A percentile compares a stretch with the other conserved stretches of the same genome.
Conservation (phyloP, 2,329 filamentous ascomycete species). For the Madurella mycetomatis region DNA sequence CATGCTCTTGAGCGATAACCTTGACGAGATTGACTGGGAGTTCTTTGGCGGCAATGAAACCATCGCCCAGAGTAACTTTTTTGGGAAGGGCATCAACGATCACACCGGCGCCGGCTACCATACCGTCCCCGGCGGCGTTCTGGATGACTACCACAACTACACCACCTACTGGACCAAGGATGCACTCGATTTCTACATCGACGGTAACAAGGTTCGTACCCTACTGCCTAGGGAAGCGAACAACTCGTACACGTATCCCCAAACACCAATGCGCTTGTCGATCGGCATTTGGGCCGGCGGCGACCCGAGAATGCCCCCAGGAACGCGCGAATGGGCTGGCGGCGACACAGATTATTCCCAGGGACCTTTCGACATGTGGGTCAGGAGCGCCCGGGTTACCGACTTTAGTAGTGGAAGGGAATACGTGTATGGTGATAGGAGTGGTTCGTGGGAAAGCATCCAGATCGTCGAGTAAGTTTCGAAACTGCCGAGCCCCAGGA, state of each 20-base stretch:
- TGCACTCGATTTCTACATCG: conserved; percentile 63
- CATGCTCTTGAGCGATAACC: conserved; percentile 76
- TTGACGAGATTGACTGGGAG: conserved; percentile 88
- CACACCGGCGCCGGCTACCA: conserved; percentile 59
- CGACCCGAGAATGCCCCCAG: conserved; percentile 49
- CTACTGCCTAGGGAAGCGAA: conserved; percentile 58
- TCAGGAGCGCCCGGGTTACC: conserved; percentile 55
- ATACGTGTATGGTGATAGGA: conserved; percentile 60
- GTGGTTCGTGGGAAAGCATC: conserved; percentile 62
- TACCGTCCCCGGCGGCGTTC: conserved; percentile 48
- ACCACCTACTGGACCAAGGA: conserved; percentile 69
- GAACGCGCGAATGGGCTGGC: conserved; percentile 66
- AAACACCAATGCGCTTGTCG: conserved; percentile 70
- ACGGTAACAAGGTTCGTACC: conserved; percentile 61
- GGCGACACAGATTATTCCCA: conserved; percentile 61
- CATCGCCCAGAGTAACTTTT: conserved; percentile 69
- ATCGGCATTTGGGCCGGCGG: conserved; percentile 64
- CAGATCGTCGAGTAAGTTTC: conserved; percentile 48
- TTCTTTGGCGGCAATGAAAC: conserved; percentile 65
- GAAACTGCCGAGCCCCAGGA: neutral
- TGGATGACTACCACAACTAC: conserved; percentile 67
- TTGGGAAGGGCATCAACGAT: conserved; percentile 67
- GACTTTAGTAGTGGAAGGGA: conserved; percentile 60
- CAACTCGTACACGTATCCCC: conserved; percentile 62
- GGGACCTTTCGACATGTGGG: conserved; percentile 69